Evolutionary conservation across 805 yeast species (phyloP).

Genomic region (Grigorovia transvaalensis): DNA sequence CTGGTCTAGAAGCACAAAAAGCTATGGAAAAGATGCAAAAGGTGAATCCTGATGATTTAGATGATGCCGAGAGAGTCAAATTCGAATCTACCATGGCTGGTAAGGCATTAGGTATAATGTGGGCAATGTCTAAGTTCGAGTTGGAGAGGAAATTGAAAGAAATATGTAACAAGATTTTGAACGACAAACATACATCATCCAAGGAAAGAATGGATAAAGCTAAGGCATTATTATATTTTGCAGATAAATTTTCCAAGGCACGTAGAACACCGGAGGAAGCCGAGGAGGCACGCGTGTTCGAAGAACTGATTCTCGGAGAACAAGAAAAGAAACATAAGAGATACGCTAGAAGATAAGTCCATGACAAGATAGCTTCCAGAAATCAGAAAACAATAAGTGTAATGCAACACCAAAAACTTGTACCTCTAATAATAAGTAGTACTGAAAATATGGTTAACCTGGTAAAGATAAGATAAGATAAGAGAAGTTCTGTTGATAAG

Average conservation of each 20-base stretch:
- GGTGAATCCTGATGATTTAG: conserved; percentile 51
- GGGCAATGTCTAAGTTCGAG: conserved; percentile 90
- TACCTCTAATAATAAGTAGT: no score
- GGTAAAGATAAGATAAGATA: no score
- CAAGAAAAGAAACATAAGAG: conserved; percentile 34
- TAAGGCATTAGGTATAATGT: conserved; percentile 83
- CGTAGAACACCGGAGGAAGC: conserved; percentile 78
- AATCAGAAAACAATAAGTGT: no score
- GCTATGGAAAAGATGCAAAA: conserved; percentile 65
- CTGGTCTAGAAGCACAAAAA: conserved; percentile 81
- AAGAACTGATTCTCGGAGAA: conserved; percentile 85
- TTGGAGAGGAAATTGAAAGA: conserved; percentile 69
- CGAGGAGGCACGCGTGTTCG: conserved; percentile 85
- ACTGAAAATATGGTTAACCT: no score
- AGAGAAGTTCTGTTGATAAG: no score
- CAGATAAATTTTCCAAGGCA: conserved; percentile 55
- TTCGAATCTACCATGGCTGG: conserved; percentile 78
- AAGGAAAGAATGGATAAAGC: conserved; percentile 66
- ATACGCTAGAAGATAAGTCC: not conserved
- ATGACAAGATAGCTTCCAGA: no score
- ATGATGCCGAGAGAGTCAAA: conserved; percentile 57
- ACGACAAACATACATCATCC: conserved; percentile 53
- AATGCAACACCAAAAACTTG: no score
- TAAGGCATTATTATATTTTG: conserved; percentile 63
- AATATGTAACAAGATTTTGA: conserved; percentile 67